Base-by-base conservation (phyloP, 208 protist genomes). In the Crithidia sp. region DNA sequence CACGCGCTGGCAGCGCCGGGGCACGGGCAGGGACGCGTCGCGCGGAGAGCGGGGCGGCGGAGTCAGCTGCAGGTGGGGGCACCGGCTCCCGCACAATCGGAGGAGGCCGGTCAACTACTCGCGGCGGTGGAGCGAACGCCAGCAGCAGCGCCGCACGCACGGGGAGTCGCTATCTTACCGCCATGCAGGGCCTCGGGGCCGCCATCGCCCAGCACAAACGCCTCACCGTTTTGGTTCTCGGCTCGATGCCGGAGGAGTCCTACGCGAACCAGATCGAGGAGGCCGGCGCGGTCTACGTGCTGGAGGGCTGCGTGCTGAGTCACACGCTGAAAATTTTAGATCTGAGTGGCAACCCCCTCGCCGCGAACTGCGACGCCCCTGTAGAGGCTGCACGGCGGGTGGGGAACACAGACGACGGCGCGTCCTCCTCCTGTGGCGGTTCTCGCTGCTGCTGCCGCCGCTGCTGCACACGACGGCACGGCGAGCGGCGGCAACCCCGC, bases 221-320 rank as follows among this genome's bases (percentile, higher is more conserved):
- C 36, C 82, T 97, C n/a, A 53, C 84, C 45, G 85, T 85, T 8
- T 77, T 97, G 36, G 90, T 95, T 36, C 73, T 97, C 7, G 89
- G 88, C 63, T 90, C 86, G 16, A 64, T 68, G 2, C 50, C 71
- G 41, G 78, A 85, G 10, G 90, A 96, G 55, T 75, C 86, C 9
- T 94, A 96, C 79, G 80, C 76, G 7, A 97, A 97, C 67, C 75
- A 83, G 56, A 89, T 97, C 71, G 83, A 84, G 49, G 69, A 67
- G 14, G 61, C 70, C 8, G 84, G 83, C 47, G 86, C 85, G n/a
- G 83, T 82, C 36, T 71, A 85, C 16, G 70, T 97, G 8, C 59
- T 94, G 17, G 88, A 97, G 56, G 90, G 88, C 40, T 93, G 89
- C 55, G 58, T 92, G 68, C 76, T 87, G 39, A 94, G 86, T 63